Evolutionary conservation across 768 basidiomycete species (phyloP), one percentile per base, ranked within the genome.

Genomic region (Calocybe cyanea): DNA sequence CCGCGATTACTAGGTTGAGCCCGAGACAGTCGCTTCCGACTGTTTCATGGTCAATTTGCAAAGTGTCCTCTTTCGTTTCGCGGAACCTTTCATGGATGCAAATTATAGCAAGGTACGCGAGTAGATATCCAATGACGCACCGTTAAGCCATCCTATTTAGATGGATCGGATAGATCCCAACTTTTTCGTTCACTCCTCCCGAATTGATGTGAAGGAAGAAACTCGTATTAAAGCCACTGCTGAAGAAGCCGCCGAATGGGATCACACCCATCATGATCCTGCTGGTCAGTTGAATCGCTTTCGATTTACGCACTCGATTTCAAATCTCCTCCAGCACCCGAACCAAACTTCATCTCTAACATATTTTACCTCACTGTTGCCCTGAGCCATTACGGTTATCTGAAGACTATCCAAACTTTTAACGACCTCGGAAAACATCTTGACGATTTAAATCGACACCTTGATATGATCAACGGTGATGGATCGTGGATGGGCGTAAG

Each of bases 11-110:
- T 43, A 91, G 81, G 89, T 96, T 24, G 90, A 97, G 46, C 78
- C 83, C 1, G 76, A 78, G 8, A 91, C 89, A 0, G 93, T 98
- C 9, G 81, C 93, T 1, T 83, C 83, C 0, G 95, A 99, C 59
- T 84, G 88, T 46, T 97, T 92, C 63, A 87, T 99, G 85, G 75
- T 89, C 48, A 98, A 97, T 55, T 58, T 94, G 24, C 88, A 94
- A 54, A 75, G 74, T n/a, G 68, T 96, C 11, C 65, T 98, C 18
- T 72, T 92, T 38, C 79, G 83, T 11, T 87, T 99, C 57, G 85
- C 92, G 21, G 91, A 94, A 54, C 95, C 95, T 0, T 95, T 97
- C 57, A 91, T 98, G 75, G 95, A 98, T 61, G 83, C 88, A 0
- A 80, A 76, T 43, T 97, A 85, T 55, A 80, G 85, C 34, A 98